Evolutionary conservation across 176 grass and related monocot genomes (phyloP).

Genomic region (Musa beccarii): DNA sequence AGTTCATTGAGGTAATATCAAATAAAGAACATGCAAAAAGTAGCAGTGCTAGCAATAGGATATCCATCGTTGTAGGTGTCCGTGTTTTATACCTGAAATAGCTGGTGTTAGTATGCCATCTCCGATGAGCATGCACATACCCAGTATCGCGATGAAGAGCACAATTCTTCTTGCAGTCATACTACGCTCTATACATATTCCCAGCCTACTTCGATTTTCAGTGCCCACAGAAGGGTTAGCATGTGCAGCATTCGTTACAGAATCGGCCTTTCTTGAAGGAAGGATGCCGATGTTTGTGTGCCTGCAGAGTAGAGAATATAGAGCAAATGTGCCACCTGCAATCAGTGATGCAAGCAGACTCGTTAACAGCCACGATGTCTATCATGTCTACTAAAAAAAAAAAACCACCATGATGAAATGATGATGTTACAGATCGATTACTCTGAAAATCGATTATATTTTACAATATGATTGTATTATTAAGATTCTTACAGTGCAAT

Average conservation of each 20-base stretch:
- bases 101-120: constrained; percentile 86
- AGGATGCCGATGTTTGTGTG: constrained; percentile 68
- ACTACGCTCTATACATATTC: constrained; percentile 57
- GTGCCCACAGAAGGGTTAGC: constrained; percentile 9
- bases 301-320: constrained; percentile 71
- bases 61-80: neutral
- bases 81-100: constrained; percentile 45
- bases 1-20: neutral
- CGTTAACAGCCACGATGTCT: neutral
- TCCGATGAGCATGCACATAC: constrained; percentile 83
- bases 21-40: neutral
- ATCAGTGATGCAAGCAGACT: neutral
- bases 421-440: no score
- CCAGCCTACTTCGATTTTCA: constrained; percentile 39
- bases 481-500: no score
- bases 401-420: no score
- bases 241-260: constrained; percentile 20
- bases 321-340: constrained; percentile 77
- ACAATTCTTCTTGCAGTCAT: constrained; percentile 56
- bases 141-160: constrained; percentile 62
- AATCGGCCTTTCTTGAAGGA: constrained; percentile 47
- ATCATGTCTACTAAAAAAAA: no score
- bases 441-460: no score
- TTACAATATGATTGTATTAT: no score
- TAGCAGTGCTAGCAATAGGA: neutral